Evolutionary conservation across 1,284 basidiomycete species (phyloP), one percentile per base, ranked within the genome.

Genomic region (Volvariella surrecta): DNA sequence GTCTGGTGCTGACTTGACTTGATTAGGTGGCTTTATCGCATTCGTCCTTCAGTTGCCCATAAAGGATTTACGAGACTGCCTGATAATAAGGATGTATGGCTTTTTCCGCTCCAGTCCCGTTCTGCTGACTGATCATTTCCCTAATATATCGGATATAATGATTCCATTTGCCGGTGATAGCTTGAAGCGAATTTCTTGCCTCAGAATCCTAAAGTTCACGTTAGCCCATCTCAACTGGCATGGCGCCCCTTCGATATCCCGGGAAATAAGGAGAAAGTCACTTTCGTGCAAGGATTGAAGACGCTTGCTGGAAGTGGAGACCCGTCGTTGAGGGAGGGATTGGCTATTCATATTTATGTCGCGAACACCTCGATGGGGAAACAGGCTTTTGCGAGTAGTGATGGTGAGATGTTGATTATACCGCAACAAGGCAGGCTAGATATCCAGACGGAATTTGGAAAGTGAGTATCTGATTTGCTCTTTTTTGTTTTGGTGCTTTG

Each of bases 391-490:
- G 73, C 74, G 54, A 81, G 82, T 54, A 76, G 70, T 37, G 81
- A 84, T 52, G 82, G 82, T 3, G 80, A 84, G 58, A 71, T 83
- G 61, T 59, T 84, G 51, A 76, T 86, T 50, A 62, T 84, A 4
- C 82, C 81, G 3, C 74, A 81, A 55, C 69, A 74, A 52, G 81
- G 80, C 8, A 66, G 78, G 19, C 58, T 85, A 48, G 76, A 82
- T 55, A 72, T 86, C 42, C 77, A 79, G 58, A 84, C 82, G 3
- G 82, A 86, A 59, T 73, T 81, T 48, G 82, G 82, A 45, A 73
- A 69, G 73, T 78, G 50, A 52, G 73, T n/a, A n/a, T n/a, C n/a
- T n/a, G n/a, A n/a, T 32, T 10, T 32, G 30, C 10, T 17, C 31
- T 17, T 30, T 39, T 16, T 18, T 32, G 24, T 31, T 17, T 39